Conservation (phyloP, 2,329 filamentous ascomycete genomes). For the Anthostomella pinea region DNA sequence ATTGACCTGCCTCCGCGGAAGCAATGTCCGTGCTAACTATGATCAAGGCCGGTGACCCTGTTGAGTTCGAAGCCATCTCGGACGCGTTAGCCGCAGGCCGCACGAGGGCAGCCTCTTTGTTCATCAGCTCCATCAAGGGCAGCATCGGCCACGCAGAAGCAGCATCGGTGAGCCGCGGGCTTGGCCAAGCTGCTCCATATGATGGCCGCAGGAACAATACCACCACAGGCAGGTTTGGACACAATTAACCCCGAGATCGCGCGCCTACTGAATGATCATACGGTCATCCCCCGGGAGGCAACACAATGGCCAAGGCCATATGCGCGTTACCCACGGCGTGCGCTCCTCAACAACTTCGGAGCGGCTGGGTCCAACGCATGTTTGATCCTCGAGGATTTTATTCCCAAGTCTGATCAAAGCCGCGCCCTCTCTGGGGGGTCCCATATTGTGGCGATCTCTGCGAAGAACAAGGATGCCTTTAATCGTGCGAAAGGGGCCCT, state of each 20-base stretch:
- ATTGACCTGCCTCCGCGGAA: too few species aligned
- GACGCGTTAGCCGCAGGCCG: constrained; percentile 26
- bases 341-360: constrained; percentile 34
- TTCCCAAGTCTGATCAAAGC: neutral
- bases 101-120: constrained; percentile 47
- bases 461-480: constrained; percentile 14
- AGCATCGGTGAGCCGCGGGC: constrained; percentile 25
- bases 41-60: constrained; percentile 62
- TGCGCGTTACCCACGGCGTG: constrained; percentile 15
- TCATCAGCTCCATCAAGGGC: constrained; percentile 27
- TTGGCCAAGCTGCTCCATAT: constrained; percentile 27
- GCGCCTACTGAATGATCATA: constrained; percentile 1
- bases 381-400: constrained; percentile 24
- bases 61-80: constrained; percentile 45
- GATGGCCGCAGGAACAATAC: constrained; percentile 20
- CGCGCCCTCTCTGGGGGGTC: neutral
- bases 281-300: constrained; percentile 4
- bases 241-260: constrained; percentile 27
- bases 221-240: constrained; percentile 21
- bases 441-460: constrained; percentile 18
- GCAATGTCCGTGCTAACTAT: too few species aligned
- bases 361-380: constrained; percentile 24
- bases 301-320: constrained; percentile 4
- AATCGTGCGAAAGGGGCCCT: too few species aligned
- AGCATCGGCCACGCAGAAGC: constrained; percentile 27